Conservation (phyloP, 2,329 filamentous ascomycete species). For the Truncatella angustata region DNA sequence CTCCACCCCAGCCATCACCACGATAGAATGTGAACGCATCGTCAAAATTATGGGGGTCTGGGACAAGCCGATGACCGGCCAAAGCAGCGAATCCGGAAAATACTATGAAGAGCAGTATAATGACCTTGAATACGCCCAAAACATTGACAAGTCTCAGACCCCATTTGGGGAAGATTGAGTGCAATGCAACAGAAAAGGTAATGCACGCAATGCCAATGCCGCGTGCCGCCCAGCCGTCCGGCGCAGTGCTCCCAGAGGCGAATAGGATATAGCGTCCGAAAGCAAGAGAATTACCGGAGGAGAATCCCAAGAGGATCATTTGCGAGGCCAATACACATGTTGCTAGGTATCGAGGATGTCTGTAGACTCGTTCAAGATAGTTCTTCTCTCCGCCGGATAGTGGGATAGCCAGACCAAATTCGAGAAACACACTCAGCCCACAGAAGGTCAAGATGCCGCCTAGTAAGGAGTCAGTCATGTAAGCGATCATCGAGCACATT, state of each 20-base stretch:
- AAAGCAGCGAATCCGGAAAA: constrained; percentile 59
- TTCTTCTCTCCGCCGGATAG: constrained; percentile 65
- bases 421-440: constrained; percentile 60
- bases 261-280: constrained; percentile 59
- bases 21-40: constrained; percentile 48
- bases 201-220: constrained; percentile 54
- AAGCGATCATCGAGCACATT: neutral
- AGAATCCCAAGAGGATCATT: constrained; percentile 62
- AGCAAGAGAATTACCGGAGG: constrained; percentile 56
- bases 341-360: constrained; percentile 55
- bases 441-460: constrained; percentile 55
- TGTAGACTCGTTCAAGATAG: constrained; percentile 63
- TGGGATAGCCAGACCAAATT: constrained; percentile 62
- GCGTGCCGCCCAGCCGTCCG: constrained; percentile 54
- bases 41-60: constrained; percentile 55
- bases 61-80: constrained; percentile 45
- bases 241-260: constrained; percentile 44
- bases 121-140: constrained; percentile 59
- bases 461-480: constrained; percentile 6
- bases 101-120: constrained; percentile 59
- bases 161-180: constrained; percentile 53
- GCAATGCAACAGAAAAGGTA: constrained; percentile 53
- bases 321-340: constrained; percentile 59
- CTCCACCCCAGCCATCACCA: constrained; percentile 43
- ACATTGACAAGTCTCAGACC: constrained; percentile 59